Conservation (phyloP, 2,329 filamentous ascomycete genomes). For the Venturia oleaginea region DNA sequence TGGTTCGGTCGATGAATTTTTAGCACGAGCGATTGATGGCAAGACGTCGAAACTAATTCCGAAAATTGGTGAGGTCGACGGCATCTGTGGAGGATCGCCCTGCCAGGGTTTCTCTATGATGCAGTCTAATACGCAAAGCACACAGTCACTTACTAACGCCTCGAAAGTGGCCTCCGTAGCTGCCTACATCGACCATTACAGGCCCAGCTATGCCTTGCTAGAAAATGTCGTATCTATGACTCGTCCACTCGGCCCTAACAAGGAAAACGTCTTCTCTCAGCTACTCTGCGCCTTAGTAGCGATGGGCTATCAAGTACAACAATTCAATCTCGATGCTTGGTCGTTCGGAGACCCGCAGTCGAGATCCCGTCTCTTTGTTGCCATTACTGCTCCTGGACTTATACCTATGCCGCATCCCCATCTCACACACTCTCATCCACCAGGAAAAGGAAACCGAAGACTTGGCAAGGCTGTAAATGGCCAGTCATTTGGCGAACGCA, state of each 20-base stretch:
- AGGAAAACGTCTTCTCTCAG: constrained; percentile 60
- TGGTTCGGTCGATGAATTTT: constrained; percentile 64
- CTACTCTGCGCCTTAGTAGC: constrained; percentile 64
- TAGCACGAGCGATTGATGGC: constrained; percentile 47
- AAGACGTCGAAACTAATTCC: constrained; percentile 42
- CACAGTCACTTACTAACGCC: constrained; percentile 56
- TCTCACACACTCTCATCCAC: constrained; percentile 55
- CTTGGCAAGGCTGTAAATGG: constrained; percentile 55
- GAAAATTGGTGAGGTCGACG: constrained; percentile 52
- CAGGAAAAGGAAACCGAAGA: constrained; percentile 22
- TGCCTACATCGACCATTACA: constrained; percentile 64
- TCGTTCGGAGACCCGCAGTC: constrained; percentile 57
- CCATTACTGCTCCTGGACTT: constrained; percentile 59
- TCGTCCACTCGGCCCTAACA: constrained; percentile 23
- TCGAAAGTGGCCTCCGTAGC: constrained; percentile 71
- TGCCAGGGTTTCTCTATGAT: constrained; percentile 66
- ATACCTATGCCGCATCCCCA: constrained; percentile 46
- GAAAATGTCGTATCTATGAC: constrained; percentile 70
- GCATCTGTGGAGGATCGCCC: constrained; percentile 65
- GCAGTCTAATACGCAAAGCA: constrained; percentile 49
- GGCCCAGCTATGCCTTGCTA: constrained; percentile 63
- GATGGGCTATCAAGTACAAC: constrained; percentile 65
- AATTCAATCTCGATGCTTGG: constrained; percentile 61
- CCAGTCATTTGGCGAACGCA: constrained; percentile 47
- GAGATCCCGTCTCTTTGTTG: constrained; percentile 60